These are phyloP conservation scores for Pelargonium citronellum DNA, from an alignment of 441 rosid species.

Conservation along the genomic window DNA sequence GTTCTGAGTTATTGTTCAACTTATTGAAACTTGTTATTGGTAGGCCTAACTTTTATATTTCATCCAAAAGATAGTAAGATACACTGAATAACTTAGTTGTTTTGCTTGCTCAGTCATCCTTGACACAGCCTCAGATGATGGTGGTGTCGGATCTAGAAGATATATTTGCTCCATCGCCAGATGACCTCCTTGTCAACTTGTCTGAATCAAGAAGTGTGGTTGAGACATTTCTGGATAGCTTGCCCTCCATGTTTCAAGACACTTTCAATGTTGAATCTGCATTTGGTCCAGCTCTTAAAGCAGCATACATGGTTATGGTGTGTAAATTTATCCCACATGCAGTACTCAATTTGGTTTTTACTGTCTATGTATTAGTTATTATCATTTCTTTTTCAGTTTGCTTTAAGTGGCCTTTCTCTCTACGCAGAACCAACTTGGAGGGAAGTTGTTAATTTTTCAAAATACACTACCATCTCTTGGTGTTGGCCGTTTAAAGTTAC, in stretches of 20 bases:
- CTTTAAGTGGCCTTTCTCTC: slow-evolving; percentile 17
- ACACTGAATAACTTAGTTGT: slow-evolving; percentile 24
- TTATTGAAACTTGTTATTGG: slow-evolving; percentile 17
- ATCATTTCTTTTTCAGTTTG: not conserved
- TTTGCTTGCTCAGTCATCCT: slow-evolving; percentile 71
- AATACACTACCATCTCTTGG: slow-evolving; percentile 93
- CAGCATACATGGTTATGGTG: slow-evolving; percentile 96
- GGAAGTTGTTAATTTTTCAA: slow-evolving; percentile 88
- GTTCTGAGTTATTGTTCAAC: slow-evolving; percentile 12
- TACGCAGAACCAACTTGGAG: slow-evolving; percentile 85
- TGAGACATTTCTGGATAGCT: slow-evolving; percentile 82
- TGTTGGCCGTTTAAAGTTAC: slow-evolving; percentile 84
- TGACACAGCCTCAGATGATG: slow-evolving; percentile 99
- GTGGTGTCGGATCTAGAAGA: slow-evolving; percentile 97
- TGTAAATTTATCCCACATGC: slow-evolving; percentile 27
- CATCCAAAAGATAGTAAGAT: not conserved
- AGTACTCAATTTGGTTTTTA: not conserved
- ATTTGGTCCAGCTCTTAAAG: slow-evolving; percentile 95
- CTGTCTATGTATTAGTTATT: not conserved
- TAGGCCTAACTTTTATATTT: slow-evolving; percentile 4
- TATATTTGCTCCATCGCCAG: slow-evolving; percentile 85
- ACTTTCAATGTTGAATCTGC: slow-evolving; percentile 90
- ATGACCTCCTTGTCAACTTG: slow-evolving; percentile 97
- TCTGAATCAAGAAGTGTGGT: slow-evolving; percentile 93
- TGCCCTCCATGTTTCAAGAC: slow-evolving; percentile 92